These are phyloP conservation scores for Thinopyrum elongatum DNA, from an alignment of 176 grass and related monocot species.

Conservation along the genomic window DNA sequence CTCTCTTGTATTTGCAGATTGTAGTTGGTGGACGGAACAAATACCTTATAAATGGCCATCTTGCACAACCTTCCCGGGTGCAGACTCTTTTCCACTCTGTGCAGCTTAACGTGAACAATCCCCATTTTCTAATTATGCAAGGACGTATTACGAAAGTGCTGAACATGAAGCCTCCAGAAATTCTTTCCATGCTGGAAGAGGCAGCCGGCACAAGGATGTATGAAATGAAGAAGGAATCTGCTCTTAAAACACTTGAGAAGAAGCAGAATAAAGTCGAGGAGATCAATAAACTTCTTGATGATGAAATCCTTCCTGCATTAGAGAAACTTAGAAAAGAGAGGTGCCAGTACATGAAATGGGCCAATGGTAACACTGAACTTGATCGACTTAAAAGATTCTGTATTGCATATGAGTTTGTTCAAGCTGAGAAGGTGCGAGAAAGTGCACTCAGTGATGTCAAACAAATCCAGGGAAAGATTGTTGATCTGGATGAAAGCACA, in stretches of 20 bases:
- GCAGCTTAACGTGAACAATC: slow-evolving; percentile 98
- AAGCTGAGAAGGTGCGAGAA: slow-evolving; percentile 67
- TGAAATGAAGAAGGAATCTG: slow-evolving; percentile 96
- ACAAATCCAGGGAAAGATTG: slow-evolving; percentile 53
- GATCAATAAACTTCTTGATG: slow-evolving; percentile 87
- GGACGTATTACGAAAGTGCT: slow-evolving; percentile 96
- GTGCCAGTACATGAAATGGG: slow-evolving; percentile 93
- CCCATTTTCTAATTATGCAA: slow-evolving; percentile 99
- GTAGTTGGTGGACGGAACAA: slow-evolving; percentile 88
- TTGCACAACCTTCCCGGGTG: slow-evolving; percentile 83
- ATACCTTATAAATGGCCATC: slow-evolving; percentile 92
- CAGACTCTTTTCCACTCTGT: slow-evolving; percentile 97
- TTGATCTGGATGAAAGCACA: slow-evolving; percentile 64
- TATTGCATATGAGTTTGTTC: slow-evolving; percentile 86
- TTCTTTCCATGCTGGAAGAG: slow-evolving; percentile 99
- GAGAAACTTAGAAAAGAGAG: slow-evolving; percentile 94
- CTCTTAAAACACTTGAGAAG: slow-evolving; percentile 93
- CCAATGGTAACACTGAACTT: slow-evolving; percentile 81
- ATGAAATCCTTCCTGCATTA: slow-evolving; percentile 92
- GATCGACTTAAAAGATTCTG: slow-evolving; percentile 88
- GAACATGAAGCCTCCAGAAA: slow-evolving; percentile 95
- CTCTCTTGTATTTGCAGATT: slow-evolving; percentile 49
- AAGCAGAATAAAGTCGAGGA: slow-evolving; percentile 98
- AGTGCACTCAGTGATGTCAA: slow-evolving; percentile 61
- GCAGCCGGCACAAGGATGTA: slow-evolving; percentile 98